Conservation (phyloP, 1,139 yeast genomes). For the Diutina sp. region DNA sequence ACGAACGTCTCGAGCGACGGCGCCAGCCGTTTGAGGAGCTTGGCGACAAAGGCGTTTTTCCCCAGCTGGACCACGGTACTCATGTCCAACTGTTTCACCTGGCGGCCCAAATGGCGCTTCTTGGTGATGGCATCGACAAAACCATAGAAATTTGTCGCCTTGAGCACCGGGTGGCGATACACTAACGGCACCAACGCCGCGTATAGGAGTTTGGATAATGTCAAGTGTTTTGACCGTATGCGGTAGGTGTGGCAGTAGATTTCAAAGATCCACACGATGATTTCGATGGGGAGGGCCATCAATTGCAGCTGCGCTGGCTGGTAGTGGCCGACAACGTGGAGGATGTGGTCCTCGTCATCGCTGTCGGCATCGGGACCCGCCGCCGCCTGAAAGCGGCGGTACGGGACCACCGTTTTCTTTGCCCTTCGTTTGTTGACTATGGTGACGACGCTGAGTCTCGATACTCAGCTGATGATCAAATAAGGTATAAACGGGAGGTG, state of each 20-base stretch:
- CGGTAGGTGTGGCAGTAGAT: constrained; percentile 20
- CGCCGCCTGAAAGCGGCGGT: constrained; percentile 65
- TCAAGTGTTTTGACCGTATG: constrained; percentile 37
- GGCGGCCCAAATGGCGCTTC: constrained; percentile 26
- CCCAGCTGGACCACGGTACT: constrained; percentile 80
- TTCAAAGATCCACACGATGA: constrained; percentile 39
- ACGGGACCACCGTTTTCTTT: constrained; percentile 65
- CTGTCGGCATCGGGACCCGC: constrained; percentile 19
- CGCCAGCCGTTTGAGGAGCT: constrained; percentile 64
- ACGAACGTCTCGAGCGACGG: constrained; percentile 50
- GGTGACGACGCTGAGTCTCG: constrained; percentile 2
- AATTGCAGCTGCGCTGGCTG: not conserved
- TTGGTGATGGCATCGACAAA: constrained; percentile 61
- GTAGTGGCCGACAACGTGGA: constrained; percentile 6
- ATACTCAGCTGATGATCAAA: not conserved
- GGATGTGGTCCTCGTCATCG: constrained; percentile 23
- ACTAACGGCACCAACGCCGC: constrained; percentile 44
- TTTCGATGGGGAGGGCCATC: constrained; percentile 39
- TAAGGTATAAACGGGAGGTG: not conserved
- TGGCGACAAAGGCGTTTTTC: constrained; percentile 84
- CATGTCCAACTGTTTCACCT: constrained; percentile 50
- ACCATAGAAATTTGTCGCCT: constrained; percentile 51
- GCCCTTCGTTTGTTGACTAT: constrained; percentile 86
- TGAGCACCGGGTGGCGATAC: constrained; percentile 49
- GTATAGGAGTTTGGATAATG: constrained; percentile 55